phyloP scores from a whole-genome alignment of 1,284 basidiomycete species.

The Ganoderma resinaceum region DNA sequence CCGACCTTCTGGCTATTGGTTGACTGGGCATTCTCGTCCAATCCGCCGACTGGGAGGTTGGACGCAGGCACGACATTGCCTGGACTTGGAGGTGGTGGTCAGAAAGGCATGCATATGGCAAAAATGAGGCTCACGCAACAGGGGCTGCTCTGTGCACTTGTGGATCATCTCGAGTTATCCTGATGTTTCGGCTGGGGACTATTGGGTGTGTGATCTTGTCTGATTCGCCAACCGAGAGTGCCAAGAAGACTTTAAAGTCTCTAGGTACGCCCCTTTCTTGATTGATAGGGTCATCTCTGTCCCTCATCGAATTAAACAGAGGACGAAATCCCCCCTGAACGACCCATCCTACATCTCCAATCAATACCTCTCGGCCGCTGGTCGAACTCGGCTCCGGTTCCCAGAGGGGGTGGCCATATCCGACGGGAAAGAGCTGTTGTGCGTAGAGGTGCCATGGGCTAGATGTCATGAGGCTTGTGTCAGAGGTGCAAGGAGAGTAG shows the following conservation, averaged over 20 bases:
- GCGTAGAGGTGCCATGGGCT: conserved; percentile 35
- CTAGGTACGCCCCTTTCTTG: background rate
- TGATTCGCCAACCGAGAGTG: background rate
- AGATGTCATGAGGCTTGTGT: too few relatives aligned
- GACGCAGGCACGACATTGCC: background rate
- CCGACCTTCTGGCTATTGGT: too few relatives aligned
- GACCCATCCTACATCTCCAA: conserved; percentile 30
- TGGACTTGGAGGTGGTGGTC: background rate
- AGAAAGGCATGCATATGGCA: background rate
- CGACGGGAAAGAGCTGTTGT: conserved; percentile 20
- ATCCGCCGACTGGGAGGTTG: too few relatives aligned
- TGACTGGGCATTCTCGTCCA: too few relatives aligned
- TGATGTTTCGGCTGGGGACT: too few relatives aligned
- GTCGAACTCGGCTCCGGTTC: conserved; percentile 23
- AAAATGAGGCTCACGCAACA: background rate
- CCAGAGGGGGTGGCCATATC: conserved; percentile 36
- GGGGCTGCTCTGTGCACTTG: background rate
- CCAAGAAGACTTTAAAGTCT: background rate
- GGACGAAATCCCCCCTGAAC: conserved; percentile 20
- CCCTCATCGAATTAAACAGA: conserved; percentile 26
- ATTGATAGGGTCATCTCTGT: background rate
- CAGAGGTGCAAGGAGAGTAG: too few relatives aligned
- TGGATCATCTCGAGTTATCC: background rate
- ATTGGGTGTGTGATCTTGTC: too few relatives aligned
- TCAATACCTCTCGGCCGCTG: background rate